phyloP scores from a whole-genome alignment of 495 filamentous ascomycete species.

The Penicillium antarcticum region DNA sequence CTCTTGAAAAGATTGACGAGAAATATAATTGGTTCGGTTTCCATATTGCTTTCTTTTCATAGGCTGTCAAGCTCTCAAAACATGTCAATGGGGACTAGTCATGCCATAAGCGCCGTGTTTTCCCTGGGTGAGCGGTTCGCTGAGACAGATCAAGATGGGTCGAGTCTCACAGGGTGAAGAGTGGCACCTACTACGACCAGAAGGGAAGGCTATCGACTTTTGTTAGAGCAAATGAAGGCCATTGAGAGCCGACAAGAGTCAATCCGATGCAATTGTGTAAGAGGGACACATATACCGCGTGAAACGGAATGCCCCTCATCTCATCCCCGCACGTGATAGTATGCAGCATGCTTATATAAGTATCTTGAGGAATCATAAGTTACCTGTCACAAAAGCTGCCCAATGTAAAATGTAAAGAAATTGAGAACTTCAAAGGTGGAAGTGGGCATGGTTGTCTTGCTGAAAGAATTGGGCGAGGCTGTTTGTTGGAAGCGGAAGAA shows the following conservation, averaged over 20 bases:
- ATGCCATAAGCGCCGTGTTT: slow-evolving; percentile 36
- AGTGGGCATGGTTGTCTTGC: not conserved
- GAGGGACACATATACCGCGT: slow-evolving; percentile 1
- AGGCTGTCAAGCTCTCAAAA: slow-evolving; percentile 27
- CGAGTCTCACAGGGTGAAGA: slow-evolving; percentile 16
- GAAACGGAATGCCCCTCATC: slow-evolving; percentile 19
- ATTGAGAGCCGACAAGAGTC: slow-evolving; percentile 3
- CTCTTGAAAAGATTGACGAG: slow-evolving; percentile 21
- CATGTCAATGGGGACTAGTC: slow-evolving; percentile 29
- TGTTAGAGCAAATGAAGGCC: not conserved
- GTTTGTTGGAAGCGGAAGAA: too few species aligned
- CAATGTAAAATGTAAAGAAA: not conserved
- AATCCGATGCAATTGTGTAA: slow-evolving; percentile 2
- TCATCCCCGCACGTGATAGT: slow-evolving; percentile 14
- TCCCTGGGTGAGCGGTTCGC: slow-evolving; percentile 28
- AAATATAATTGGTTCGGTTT: slow-evolving; percentile 16
- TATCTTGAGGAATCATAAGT: not conserved
- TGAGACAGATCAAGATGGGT: slow-evolving; percentile 23
- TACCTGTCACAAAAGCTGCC: not conserved
- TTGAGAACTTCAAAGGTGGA: not conserved
- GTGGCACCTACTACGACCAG: slow-evolving; percentile 12
- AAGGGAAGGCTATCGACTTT: not conserved
- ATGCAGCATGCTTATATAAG: slow-evolving; percentile 10
- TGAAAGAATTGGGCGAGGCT: too few species aligned
- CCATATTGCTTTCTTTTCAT: slow-evolving; percentile 12